Percentiles rank a stretch among this genome's conserved stretches.
Conservation (phyloP, 2,329 filamentous ascomycete genomes). For the Akanthomyces lecanii region DNA sequence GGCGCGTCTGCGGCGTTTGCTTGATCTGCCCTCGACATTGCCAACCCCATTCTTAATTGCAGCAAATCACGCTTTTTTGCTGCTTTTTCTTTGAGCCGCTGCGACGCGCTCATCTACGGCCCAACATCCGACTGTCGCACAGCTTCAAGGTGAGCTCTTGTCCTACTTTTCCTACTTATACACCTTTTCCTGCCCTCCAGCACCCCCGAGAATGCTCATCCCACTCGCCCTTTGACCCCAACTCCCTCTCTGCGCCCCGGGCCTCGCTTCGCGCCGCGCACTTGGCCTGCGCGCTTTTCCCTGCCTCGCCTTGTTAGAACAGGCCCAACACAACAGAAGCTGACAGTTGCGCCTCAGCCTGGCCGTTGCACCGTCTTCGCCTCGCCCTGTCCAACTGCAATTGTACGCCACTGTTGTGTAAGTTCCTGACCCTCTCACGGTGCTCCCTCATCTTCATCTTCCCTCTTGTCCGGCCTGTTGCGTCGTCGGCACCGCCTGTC, state of each 20-base stretch:
- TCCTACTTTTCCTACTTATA: background rate
- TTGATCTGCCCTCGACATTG: conserved; percentile 23
- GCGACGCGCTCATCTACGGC: conserved; percentile 14
- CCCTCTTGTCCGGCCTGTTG: background rate
- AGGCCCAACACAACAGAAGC: conserved; percentile 8
- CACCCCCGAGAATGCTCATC: background rate
- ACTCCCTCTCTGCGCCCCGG: background rate
- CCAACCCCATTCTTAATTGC: background rate
- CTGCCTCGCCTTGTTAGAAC: background rate
- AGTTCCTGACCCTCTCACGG: background rate
- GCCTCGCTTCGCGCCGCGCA: conserved; percentile 13
- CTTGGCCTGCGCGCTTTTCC: conserved; percentile 16
- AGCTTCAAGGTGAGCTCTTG: conserved; percentile 11
- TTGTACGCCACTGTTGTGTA: conserved; percentile 13
- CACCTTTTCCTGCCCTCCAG: background rate
- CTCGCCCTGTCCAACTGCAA: background rate
- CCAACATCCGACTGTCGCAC: conserved; percentile 15
- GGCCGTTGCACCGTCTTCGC: background rate
- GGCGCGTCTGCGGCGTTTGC: conserved; percentile 31
- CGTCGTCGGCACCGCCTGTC: background rate
- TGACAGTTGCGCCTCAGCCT: conserved; percentile 5
- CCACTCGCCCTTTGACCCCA: background rate
- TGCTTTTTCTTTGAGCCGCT: conserved; percentile 7
- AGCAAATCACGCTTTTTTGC: conserved; percentile 14
- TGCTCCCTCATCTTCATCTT: background rate